Conservation (phyloP, 2,329 filamentous ascomycete genomes). For the Penicillium sp. region DNA sequence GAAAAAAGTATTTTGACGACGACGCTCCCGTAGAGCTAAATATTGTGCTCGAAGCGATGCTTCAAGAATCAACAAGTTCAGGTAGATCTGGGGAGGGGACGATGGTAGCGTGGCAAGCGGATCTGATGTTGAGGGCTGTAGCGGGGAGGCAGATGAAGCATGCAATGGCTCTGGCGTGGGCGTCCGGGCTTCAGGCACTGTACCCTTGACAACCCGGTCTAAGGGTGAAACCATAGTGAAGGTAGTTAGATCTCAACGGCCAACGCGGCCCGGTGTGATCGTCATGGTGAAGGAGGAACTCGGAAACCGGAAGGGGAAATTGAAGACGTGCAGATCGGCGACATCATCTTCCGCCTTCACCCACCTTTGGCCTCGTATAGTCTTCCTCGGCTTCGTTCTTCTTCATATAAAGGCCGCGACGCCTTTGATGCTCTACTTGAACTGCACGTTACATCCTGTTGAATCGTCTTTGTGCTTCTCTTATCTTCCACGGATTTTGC, state of each 20-base stretch:
- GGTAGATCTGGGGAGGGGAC: constrained; percentile 92
- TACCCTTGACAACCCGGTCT: constrained; percentile 90
- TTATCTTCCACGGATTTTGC: constrained; percentile 1
- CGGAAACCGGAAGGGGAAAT: constrained; percentile 10
- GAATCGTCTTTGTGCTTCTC: background rate
- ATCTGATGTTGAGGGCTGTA: constrained; percentile 54
- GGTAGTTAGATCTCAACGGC: constrained; percentile 20
- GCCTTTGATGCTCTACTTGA: background rate
- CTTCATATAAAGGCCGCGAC: background rate
- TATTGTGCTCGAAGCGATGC: constrained; percentile 91
- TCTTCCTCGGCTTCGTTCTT: background rate
- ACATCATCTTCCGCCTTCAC: constrained; percentile 19
- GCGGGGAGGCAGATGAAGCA: constrained; percentile 41
- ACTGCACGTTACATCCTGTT: background rate
- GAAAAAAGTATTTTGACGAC: constrained; percentile 92
- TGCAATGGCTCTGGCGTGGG: constrained; percentile 26
- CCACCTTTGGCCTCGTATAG: constrained; percentile 5
- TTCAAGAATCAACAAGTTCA: constrained; percentile 96
- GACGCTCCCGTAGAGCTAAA: constrained; percentile 80
- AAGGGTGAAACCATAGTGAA: constrained; percentile 61
- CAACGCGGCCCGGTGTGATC: constrained; percentile 28
- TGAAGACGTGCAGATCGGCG: constrained; percentile 8
- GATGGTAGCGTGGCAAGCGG: constrained; percentile 80
- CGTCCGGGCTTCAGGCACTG: constrained; percentile 50
- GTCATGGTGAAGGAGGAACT: constrained; percentile 17